Evolutionary conservation across 2,329 filamentous ascomycete species (phyloP).

Genomic region (Aspergillus terreus): DNA sequence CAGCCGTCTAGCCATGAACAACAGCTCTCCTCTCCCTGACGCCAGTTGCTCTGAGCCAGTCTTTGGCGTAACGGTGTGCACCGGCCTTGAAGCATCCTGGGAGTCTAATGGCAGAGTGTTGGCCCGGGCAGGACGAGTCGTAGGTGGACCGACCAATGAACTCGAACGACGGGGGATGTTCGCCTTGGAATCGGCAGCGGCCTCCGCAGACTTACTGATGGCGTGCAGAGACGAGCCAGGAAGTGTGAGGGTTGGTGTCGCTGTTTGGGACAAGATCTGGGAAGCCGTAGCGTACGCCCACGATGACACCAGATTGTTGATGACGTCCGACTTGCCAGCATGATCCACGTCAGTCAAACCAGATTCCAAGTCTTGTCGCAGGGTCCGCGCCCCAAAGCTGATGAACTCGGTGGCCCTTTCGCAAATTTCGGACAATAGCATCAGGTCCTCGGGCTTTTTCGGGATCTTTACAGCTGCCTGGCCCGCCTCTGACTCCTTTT

Average conservation of each 20-base stretch:
- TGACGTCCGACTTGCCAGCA: slow-evolving; percentile 31
- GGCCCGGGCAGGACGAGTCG: slow-evolving; percentile 21
- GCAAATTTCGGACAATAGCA: slow-evolving; percentile 81
- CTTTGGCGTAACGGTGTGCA: slow-evolving; percentile 42
- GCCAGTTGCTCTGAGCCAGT: slow-evolving; percentile 76
- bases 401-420: slow-evolving; percentile 80
- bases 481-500: slow-evolving; percentile 21
- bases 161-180: slow-evolving; percentile 38
- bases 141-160: slow-evolving; percentile 26
- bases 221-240: slow-evolving; percentile 35
- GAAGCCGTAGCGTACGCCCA: slow-evolving; percentile 45
- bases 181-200: slow-evolving; percentile 20
- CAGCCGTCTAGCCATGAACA: slow-evolving; percentile 73
- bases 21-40: slow-evolving; percentile 76
- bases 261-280: slow-evolving; percentile 42
- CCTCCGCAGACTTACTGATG: slow-evolving; percentile 20
- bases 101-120: slow-evolving; percentile 42
- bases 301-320: slow-evolving; percentile 45
- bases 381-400: slow-evolving; percentile 70
- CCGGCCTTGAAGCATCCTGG: slow-evolving; percentile 36
- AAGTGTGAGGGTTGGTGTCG: slow-evolving; percentile 32
- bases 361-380: slow-evolving; percentile 72
- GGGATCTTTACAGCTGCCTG: slow-evolving; percentile 51
- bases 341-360: slow-evolving; percentile 49
- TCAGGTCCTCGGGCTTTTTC: slow-evolving; percentile 66